Evolutionary conservation across 768 basidiomycete genomes (phyloP).

Genomic region (Hemileccinum rubropunctum): DNA sequence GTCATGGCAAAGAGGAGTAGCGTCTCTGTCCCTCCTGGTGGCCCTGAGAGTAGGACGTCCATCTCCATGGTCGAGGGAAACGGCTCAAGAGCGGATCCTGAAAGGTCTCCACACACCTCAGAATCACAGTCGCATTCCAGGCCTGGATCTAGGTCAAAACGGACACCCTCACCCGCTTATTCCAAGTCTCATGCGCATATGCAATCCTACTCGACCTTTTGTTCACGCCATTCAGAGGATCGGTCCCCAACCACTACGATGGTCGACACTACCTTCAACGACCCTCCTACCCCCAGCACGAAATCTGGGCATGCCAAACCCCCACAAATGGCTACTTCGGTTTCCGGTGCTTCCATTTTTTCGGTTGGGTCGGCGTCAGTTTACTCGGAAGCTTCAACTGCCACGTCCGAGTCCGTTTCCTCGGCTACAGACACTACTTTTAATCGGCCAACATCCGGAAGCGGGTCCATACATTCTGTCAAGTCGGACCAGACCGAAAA

Average conservation of each 20-base stretch:
- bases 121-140: conserved; percentile 18
- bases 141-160: conserved; percentile 19
- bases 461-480: conserved; percentile 13
- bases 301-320: conserved; percentile 20
- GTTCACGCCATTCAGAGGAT: conserved; percentile 17
- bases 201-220: conserved; percentile 16
- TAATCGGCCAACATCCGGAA: conserved; percentile 3
- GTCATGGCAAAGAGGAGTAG: conserved; percentile 66
- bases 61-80: conserved; percentile 16
- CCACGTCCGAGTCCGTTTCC: conserved; percentile 20
- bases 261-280: neutral
- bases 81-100: neutral
- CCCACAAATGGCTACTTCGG: conserved; percentile 18
- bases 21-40: conserved; percentile 5
- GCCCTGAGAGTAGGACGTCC: conserved; percentile 13
- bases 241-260: conserved; percentile 5
- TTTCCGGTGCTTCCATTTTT: conserved; percentile 27
- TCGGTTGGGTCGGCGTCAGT: conserved; percentile 26
- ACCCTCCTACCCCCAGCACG: neutral
- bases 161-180: conserved; percentile 15
- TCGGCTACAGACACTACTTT: conserved; percentile 12
- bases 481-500: conserved; percentile 17
- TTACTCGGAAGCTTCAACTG: conserved; percentile 29
- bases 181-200: conserved; percentile 11
- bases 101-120: conserved; percentile 5